These are phyloP conservation scores for Hypomyces rosellus DNA, from an alignment of 2,329 filamentous ascomycete genomes.

Conservation along the genomic window DNA sequence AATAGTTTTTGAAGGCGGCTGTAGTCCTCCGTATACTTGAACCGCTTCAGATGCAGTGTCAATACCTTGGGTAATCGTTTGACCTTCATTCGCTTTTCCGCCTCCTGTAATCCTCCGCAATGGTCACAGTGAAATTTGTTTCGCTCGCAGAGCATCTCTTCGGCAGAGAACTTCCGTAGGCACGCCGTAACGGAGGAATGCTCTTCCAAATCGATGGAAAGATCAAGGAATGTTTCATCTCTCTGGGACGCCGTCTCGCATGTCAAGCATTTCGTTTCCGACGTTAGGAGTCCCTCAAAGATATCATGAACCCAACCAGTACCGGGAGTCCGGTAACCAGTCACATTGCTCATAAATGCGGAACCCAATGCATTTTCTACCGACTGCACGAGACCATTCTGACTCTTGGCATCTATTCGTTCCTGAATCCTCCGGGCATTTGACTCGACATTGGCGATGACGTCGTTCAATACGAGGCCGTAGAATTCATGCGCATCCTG, in stretches of 20 bases:
- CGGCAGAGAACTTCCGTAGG: constrained; percentile 89
- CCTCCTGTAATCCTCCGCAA: constrained; percentile 92
- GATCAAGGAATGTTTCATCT: constrained; percentile 90
- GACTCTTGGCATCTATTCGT: constrained; percentile 34
- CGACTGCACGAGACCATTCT: constrained; percentile 44
- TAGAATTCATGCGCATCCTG: constrained; percentile 98
- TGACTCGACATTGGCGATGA: constrained; percentile 89
- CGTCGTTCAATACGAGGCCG: constrained; percentile 89
- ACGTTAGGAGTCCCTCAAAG: constrained; percentile 90
- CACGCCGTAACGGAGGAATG: constrained; percentile 96
- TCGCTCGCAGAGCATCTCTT: constrained; percentile 96
- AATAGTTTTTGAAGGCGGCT: constrained; percentile 93
- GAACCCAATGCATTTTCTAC: constrained; percentile 36
- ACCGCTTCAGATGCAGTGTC: constrained; percentile 88
- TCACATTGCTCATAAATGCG: constrained; percentile 29
- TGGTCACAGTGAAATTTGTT: constrained; percentile 99
- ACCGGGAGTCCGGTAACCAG: constrained; percentile 50
- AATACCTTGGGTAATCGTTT: constrained; percentile 88
- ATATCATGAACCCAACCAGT: constrained; percentile 94
- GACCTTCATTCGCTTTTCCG: constrained; percentile 99
- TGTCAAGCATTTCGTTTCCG: constrained; percentile 91
- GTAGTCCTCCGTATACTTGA: constrained; percentile 97
- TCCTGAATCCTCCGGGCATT: constrained; percentile 63
- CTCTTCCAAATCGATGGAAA: constrained; percentile 92
- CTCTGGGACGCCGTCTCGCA: constrained; percentile 93